A percentile compares a stretch with the other conserved stretches of the same genome.
These are phyloP conservation scores for Pseudocercospora cruenta DNA, from an alignment of 2,329 filamentous ascomycete genomes.

Conservation along the genomic window DNA sequence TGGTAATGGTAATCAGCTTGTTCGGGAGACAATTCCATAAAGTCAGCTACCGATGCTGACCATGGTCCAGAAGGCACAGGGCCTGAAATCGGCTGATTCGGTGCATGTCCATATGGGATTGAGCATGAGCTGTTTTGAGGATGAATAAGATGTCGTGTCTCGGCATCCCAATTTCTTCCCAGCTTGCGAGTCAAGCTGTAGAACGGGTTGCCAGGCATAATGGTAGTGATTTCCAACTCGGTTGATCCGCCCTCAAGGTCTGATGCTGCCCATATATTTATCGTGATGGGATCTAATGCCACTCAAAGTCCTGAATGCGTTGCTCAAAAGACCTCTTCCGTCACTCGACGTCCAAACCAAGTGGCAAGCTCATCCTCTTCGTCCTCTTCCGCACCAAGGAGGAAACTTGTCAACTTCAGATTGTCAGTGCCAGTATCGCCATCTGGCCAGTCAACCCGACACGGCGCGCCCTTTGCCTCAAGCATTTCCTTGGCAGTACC, in stretches of 20 bases:
- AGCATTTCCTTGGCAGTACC: conserved; percentile 92
- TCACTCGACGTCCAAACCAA: conserved; percentile 80
- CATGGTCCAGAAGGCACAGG: not conserved
- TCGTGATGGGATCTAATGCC: not conserved
- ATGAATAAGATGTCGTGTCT: conserved; percentile 1
- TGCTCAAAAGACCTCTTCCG: conserved; percentile 68
- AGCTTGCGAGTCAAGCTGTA: not conserved
- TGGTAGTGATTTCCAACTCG: not conserved
- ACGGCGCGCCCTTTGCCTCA: conserved; percentile 69
- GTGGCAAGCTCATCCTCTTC: conserved; percentile 68
- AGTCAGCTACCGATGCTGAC: not conserved
- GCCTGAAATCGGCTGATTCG: not conserved
- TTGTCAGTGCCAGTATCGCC: conserved; percentile 70
- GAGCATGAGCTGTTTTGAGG: not conserved
- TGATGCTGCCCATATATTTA: not conserved
- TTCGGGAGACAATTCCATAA: not conserved
- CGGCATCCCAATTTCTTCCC: not conserved
- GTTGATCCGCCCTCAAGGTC: not conserved
- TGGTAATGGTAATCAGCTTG: not conserved
- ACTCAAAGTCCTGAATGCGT: not conserved
- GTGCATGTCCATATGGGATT: not conserved
- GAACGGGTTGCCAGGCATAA: not conserved
- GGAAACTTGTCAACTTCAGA: conserved; percentile 75
- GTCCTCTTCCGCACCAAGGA: conserved; percentile 54
- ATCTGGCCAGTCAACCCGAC: conserved; percentile 79